These are phyloP conservation scores for Suhomyces ambrosiae DNA, from an alignment of 1,139 yeast species.

Conservation along the genomic window DNA sequence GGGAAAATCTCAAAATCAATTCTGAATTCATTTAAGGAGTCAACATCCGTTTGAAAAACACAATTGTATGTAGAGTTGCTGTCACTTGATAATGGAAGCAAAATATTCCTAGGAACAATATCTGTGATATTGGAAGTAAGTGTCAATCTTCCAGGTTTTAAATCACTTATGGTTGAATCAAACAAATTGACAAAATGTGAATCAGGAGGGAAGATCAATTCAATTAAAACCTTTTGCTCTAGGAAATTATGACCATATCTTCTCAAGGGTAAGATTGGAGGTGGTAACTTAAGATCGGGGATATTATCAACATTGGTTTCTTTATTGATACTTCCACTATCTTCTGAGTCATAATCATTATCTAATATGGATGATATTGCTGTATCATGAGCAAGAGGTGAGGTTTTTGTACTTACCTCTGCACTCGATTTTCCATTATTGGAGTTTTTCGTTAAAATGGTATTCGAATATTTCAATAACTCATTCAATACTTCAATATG, in stretches of 20 bases:
- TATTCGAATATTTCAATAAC: constrained; percentile 40
- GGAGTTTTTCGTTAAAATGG: constrained; percentile 12
- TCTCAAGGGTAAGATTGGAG: constrained; percentile 91
- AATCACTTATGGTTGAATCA: constrained; percentile 41
- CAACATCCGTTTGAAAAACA: constrained; percentile 82
- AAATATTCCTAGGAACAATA: constrained; percentile 81
- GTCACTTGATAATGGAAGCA: constrained; percentile 75
- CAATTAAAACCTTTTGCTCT: constrained; percentile 84
- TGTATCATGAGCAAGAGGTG: constrained; percentile 5
- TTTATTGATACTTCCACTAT: constrained; percentile 33
- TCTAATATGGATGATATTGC: constrained; percentile 19
- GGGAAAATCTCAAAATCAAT: constrained; percentile 93
- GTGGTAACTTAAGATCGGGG: constrained; percentile 90
- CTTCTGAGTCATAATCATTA: constrained; percentile 43
- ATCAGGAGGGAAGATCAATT: constrained; percentile 65
- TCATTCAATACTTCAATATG: constrained; percentile 77
- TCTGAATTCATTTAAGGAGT: constrained; percentile 64
- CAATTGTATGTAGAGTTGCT: constrained; percentile 57
- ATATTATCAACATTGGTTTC: constrained; percentile 62
- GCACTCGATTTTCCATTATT: constrained; percentile 3
- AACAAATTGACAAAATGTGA: constrained; percentile 56
- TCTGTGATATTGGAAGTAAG: constrained; percentile 70
- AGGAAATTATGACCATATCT: constrained; percentile 94
- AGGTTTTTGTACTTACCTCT: constrained; percentile 3
- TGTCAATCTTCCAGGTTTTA: constrained; percentile 64